Conservation (phyloP, 2,329 filamentous ascomycete genomes). For the Fusarium lyarnte region DNA sequence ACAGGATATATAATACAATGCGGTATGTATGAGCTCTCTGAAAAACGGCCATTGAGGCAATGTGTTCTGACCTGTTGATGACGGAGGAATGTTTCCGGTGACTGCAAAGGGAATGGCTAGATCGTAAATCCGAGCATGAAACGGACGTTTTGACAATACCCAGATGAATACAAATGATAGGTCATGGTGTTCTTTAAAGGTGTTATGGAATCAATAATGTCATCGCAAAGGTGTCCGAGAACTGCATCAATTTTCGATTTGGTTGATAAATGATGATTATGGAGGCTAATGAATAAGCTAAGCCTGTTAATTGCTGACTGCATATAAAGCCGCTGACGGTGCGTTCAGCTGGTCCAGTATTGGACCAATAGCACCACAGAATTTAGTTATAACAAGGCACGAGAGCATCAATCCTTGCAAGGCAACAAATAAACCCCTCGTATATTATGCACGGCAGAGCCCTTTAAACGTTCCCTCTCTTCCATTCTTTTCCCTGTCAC, state of each 20-base stretch:
- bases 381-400: neutral
- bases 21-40: rapidly evolving
- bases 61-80: neutral
- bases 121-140: rapidly evolving
- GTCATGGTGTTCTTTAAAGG: neutral
- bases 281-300: neutral
- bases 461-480: neutral
- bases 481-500: neutral
- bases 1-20: neutral
- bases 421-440: neutral
- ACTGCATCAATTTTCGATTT: neutral
- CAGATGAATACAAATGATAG: neutral
- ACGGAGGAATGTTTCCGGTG: too few relatives aligned
- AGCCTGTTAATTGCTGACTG: neutral
- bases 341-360: neutral
- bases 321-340: neutral
- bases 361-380: neutral
- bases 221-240: neutral
- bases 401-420: neutral
- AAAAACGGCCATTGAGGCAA: neutral
- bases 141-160: neutral
- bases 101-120: neutral
- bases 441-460: neutral
- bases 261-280: neutral
- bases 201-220: neutral